Conservation (phyloP, 2,329 filamentous ascomycete genomes). For the Fusarium tupiense region DNA sequence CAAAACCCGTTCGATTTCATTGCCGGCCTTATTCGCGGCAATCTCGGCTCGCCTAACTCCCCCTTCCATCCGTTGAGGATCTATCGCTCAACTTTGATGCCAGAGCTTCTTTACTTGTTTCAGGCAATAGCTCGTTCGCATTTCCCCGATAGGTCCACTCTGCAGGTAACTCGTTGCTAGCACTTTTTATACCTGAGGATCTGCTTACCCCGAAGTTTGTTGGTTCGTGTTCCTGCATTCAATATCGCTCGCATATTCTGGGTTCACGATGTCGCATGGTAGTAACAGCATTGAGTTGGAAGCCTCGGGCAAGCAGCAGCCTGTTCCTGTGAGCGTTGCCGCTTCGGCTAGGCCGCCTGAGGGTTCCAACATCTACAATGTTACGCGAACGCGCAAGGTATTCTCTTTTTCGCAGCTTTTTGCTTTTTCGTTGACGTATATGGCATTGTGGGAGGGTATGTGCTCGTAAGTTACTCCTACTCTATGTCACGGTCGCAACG, state of each 20-base stretch:
- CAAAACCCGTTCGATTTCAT: constrained; percentile 14
- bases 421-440: constrained; percentile 40
- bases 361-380: constrained; percentile 26
- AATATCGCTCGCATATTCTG: background rate
- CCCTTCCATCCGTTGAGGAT: background rate
- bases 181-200: constrained; percentile 12
- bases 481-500: rapidly evolving
- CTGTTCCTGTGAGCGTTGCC: constrained; percentile 19
- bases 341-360: constrained; percentile 13
- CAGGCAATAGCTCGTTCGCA: background rate
- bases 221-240: constrained; percentile 4
- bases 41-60: background rate
- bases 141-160: background rate
- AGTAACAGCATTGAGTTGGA: constrained; percentile 33
- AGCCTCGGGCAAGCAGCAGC: constrained; percentile 17
- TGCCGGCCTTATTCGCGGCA: background rate
- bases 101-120: background rate
- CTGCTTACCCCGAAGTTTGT: background rate
- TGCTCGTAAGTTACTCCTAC: constrained; percentile 29
- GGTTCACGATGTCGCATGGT: constrained; percentile 21
- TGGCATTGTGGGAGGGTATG: constrained; percentile 41
- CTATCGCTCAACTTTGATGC: background rate
- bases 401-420: constrained; percentile 41
- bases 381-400: constrained; percentile 37
- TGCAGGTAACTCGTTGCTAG: background rate